Evolutionary conservation across 2,329 filamentous ascomycete genomes (phyloP).

Genomic region (Gliomastix tumulicola): DNA sequence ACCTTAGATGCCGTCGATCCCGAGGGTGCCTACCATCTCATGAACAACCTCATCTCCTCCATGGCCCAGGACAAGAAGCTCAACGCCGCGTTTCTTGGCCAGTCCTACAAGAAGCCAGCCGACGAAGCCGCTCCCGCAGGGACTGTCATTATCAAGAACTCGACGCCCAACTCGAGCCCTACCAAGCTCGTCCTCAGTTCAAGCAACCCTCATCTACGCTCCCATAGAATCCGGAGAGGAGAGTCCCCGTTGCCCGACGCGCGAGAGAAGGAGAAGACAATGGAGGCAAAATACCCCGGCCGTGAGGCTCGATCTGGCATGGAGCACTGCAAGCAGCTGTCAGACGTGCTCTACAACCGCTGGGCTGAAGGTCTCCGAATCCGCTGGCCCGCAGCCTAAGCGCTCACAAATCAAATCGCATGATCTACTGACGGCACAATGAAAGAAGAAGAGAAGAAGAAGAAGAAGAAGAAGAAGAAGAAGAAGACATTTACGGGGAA

Average conservation of each 20-base stretch:
- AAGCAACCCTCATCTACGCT: slow-evolving; percentile 79
- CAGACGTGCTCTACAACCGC: slow-evolving; percentile 82
- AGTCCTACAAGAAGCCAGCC: slow-evolving; percentile 30
- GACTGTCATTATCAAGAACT: slow-evolving; percentile 52
- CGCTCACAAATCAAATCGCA: too few species aligned
- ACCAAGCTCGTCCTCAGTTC: slow-evolving; percentile 70
- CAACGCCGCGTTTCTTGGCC: slow-evolving; percentile 35
- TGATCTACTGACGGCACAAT: too few species aligned
- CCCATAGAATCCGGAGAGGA: slow-evolving; percentile 61
- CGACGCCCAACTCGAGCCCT: slow-evolving; percentile 33
- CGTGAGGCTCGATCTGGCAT: slow-evolving; percentile 60
- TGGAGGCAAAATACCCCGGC: slow-evolving; percentile 47
- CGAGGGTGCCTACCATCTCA: slow-evolving; percentile 79
- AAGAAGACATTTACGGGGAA: too few species aligned
- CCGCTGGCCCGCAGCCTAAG: slow-evolving; percentile 51
- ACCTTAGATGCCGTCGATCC: slow-evolving; percentile 81
- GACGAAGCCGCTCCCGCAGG: slow-evolving; percentile 41
- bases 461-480: too few species aligned
- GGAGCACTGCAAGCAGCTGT: slow-evolving; percentile 86
- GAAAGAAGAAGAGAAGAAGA: too few species aligned
- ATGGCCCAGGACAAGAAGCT: slow-evolving; percentile 66
- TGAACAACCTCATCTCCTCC: slow-evolving; percentile 70
- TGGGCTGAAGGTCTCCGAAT: slow-evolving; percentile 81
- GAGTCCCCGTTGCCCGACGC: slow-evolving; percentile 25
- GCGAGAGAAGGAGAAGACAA: slow-evolving; percentile 34